Base-by-base conservation (phyloP, 2,329 filamentous ascomycete species). In the Juglanconis juglandina region DNA sequence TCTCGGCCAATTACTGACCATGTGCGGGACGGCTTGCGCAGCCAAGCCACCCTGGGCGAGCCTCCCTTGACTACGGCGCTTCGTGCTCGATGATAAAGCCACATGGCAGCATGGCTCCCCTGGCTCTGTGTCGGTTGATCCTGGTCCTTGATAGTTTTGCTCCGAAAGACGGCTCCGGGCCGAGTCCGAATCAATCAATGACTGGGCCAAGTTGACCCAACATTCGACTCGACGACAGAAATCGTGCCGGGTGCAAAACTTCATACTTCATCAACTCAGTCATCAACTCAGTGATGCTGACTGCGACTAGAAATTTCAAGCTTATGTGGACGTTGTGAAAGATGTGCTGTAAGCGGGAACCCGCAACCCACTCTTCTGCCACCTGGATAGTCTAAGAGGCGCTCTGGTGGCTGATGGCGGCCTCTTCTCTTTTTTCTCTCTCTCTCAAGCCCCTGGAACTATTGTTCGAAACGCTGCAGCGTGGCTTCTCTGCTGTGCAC, bases 71-170 rank as follows among this genome's bases (percentile, higher is more conserved):
- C 17, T 17, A 17, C 17, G 17, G 17, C 34, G 30, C 34, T 41
- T 53, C 37, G 37, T 57, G 55, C 50, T 51, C 55, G 30, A 51
- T 49, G 34, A 33, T 33, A 30, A n/a, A 48, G 60, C 56, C 60
- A 62, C 60, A 62, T 59, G 60, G 56, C 59, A 53, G 13, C 52
- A 53, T 55, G 35, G 48, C 49, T 46, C 39, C 42, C 52, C 17
- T 14, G 30, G 41, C 33, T 13, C 17, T 7, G 32, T 1, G 34
- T 33, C 30, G 34, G 37, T 57, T 50, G 17, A 17, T 17, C 17
- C 17, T 17, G 17, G 13, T 33, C 17, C 17, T 52, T 49, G 34
- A 33, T n/a, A 47, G 52, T 35, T 9, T 34, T 24, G 24, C 17
- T 17, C 48, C 48, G 32, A 34, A 30, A n/a, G 30, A 11, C 32